Evolutionary conservation across 345 rosid species (phyloP), one percentile per base, ranked within the genome.

Genomic region (Eucalyptus virginea): DNA sequence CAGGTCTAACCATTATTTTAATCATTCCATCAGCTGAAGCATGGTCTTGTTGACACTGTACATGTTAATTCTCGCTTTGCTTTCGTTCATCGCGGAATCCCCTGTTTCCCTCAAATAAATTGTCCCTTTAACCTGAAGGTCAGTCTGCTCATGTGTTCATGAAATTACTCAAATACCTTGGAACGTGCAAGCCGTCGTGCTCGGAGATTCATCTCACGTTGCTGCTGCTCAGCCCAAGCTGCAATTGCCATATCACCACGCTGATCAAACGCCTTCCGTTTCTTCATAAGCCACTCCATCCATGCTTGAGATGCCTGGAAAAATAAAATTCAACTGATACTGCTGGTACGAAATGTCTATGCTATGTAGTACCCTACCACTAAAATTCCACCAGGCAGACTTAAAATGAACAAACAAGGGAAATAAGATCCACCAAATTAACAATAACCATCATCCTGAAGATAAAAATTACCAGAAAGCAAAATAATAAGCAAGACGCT

Each of bases 191-290:
- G 98, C 89, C 96, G 96, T 37, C 99, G 98, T 60, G 89, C 99
- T 90, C 98, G 98, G 17, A 96, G 92, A 92, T 92, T 95, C 90
- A 97, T 92, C 91, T 96, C 97, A 62, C 91, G 97, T 94, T 98
- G 99, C 92, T 97, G 99, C 91, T 98, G 98, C 90, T 98, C 99
- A 81, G 99, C 99, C 99, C 99, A 98, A 89, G 98, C 97, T 48
- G 97, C 93, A 91, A 98, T 89, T 23, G 99, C 98, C 99, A 96
- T 95, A 90, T 97, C 98, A 16, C 99, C 99, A 52, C 95, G 96
- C 90, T 97, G 99, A 92, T 97, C 97, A 93, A 97, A 98, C 48
- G 99, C 98, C 93, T 96, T 98, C 88, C 98, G 93, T 90, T 95
- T 98, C 90, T 96, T 98, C 91, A 95, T 94, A 32, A 98, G 93